phyloP scores from a whole-genome alignment of 306 rosid species.

The Casuarina cunninghamiana region DNA sequence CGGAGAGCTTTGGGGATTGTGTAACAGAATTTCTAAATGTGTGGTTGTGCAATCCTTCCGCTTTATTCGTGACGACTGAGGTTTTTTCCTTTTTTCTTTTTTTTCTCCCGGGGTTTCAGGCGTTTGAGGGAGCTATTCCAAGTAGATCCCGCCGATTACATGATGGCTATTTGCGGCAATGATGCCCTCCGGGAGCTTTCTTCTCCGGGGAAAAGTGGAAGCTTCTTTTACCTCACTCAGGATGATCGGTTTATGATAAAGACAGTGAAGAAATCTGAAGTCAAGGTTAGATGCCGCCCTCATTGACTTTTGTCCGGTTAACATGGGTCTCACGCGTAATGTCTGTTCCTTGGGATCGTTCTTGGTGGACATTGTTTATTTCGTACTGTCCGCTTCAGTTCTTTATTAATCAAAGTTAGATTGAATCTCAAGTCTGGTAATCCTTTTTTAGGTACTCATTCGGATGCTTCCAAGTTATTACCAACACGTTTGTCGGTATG shows the following conservation, averaged over 20 bases:
- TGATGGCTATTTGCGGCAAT: constrained; percentile 90
- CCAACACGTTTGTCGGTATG: constrained; percentile 60
- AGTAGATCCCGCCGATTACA: constrained; percentile 93
- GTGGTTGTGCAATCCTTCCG: not conserved
- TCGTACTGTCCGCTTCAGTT: not conserved
- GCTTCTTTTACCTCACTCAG: constrained; percentile 88
- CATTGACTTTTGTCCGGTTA: constrained; percentile 18
- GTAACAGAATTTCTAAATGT: not conserved
- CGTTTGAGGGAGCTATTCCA: constrained; percentile 80
- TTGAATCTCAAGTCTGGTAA: constrained; percentile 22
- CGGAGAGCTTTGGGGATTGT: not conserved
- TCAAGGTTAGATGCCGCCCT: constrained; percentile 63
- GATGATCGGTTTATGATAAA: constrained; percentile 95
- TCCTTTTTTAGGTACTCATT: constrained; percentile 69
- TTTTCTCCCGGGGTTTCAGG: constrained; percentile 45
- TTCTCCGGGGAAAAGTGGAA: constrained; percentile 97
- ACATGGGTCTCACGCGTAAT: not conserved
- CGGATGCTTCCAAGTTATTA: constrained; percentile 92
- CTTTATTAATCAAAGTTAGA: constrained; percentile 9
- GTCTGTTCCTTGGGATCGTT: not conserved
- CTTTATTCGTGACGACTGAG: not conserved
- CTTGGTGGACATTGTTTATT: not conserved
- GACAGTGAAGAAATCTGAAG: constrained; percentile 94
- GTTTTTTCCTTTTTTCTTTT: not conserved
- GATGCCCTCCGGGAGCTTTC: constrained; percentile 94